Percentiles rank a stretch among this genome's conserved stretches.
Evolutionary conservation across 164 flowering plant species (phyloP).

Genomic region (Buxus sempervirens): DNA sequence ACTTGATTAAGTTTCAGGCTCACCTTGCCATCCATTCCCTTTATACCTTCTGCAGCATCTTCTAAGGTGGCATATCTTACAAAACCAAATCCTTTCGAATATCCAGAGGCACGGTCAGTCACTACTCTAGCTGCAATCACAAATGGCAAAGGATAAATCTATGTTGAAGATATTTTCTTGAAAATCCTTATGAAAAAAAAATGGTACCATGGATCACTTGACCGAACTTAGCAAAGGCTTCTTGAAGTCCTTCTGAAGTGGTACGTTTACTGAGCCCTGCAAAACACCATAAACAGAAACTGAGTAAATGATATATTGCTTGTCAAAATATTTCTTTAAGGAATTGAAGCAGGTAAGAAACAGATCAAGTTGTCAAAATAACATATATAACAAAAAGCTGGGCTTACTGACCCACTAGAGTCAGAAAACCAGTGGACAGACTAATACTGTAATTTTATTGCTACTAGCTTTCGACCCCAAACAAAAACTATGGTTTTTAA

Average conservation of each 20-base stretch:
- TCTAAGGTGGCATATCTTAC: conserved; percentile 66
- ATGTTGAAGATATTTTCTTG: neutral
- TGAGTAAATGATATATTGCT: neutral
- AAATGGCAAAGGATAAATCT: neutral
- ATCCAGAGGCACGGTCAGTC: conserved; percentile 67
- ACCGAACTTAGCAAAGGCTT: conserved; percentile 59
- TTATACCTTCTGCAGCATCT: conserved; percentile 70
- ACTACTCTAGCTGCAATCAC: conserved; percentile 68
- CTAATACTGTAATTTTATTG: no score
- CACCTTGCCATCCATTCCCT: conserved; percentile 94
- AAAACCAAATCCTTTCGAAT: conserved; percentile 90
- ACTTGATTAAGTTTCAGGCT: conserved; percentile 13
- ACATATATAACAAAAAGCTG: no score
- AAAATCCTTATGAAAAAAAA: neutral
- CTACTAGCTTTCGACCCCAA: no score
- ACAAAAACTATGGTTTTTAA: no score
- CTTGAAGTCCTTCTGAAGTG: conserved; percentile 48
- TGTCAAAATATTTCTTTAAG: neutral
- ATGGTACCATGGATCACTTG: conserved; percentile 58
- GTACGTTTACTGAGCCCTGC: conserved; percentile 71
- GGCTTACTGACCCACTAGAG: no score
- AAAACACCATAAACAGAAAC: conserved; percentile 5
- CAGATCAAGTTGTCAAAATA: neutral
- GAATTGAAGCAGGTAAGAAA: neutral
- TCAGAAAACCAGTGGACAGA: no score